These are phyloP conservation scores for Davidsoniella neocaledoniae DNA, from an alignment of 2,329 filamentous ascomycete species.

Conservation along the genomic window DNA sequence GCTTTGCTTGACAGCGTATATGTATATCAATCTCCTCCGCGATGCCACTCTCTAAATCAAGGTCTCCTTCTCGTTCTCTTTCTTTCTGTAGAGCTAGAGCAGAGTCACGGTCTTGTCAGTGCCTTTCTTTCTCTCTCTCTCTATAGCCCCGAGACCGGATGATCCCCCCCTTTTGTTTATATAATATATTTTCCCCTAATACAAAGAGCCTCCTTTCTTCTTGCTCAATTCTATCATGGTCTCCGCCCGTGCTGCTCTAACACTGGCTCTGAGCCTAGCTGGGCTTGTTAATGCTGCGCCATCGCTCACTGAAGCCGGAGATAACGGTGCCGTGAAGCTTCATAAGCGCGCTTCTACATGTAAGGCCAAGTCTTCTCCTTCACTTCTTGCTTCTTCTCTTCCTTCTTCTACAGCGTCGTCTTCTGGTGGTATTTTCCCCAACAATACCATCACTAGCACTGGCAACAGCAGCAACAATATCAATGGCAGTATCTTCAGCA, in stretches of 20 bases:
- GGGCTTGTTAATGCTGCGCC: not conserved
- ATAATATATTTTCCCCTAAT: not conserved
- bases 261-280: not conserved
- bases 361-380: constrained; percentile 4
- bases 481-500: not conserved
- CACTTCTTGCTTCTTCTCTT: too few relatives aligned
- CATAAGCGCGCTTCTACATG: not conserved
- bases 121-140: not conserved
- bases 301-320: not conserved
- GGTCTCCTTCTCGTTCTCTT: too few relatives aligned
- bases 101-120: too few relatives aligned
- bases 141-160: not conserved
- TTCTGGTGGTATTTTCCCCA: not conserved
- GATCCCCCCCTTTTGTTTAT: not conserved
- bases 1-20: too few relatives aligned
- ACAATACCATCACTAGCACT: not conserved
- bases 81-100: too few relatives aligned
- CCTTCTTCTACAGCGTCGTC: not conserved
- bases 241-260: not conserved
- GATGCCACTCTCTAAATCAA: too few relatives aligned
- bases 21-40: too few relatives aligned
- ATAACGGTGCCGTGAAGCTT: too few relatives aligned
- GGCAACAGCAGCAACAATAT: too few relatives aligned
- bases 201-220: not conserved
- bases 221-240: not conserved